phyloP scores from a whole-genome alignment of 1,284 basidiomycete genomes.

The Cryptococcus deneoformans region DNA sequence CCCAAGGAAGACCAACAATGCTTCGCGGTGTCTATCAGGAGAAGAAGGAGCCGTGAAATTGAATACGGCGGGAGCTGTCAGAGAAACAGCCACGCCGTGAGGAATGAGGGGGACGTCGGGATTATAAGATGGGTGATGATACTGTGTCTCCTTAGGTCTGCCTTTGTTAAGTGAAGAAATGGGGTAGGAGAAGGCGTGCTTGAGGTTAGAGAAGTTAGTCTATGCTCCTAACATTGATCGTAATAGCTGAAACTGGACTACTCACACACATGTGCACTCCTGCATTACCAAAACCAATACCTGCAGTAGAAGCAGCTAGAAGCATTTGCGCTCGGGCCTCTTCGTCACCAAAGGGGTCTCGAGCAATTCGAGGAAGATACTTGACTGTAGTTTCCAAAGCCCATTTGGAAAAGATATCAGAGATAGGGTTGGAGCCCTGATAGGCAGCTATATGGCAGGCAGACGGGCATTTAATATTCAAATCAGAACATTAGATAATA shows the following conservation, averaged over 20 bases:
- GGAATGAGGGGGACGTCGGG: constrained; percentile 86
- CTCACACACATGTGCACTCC: constrained; percentile 76
- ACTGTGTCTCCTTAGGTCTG: constrained; percentile 76
- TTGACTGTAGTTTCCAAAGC: constrained; percentile 87
- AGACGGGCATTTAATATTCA: not conserved
- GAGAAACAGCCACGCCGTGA: constrained; percentile 81
- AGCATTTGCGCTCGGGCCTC: constrained; percentile 92
- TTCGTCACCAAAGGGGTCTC: constrained; percentile 66
- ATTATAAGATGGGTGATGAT: constrained; percentile 69
- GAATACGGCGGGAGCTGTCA: constrained; percentile 88
- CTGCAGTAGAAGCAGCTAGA: constrained; percentile 63
- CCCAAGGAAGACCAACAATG: constrained; percentile 75
- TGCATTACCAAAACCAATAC: constrained; percentile 92
- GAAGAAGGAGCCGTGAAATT: constrained; percentile 89
- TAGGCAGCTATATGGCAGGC: constrained; percentile 58
- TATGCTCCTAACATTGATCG: too few species aligned
- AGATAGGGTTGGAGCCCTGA: constrained; percentile 93
- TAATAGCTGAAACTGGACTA: not conserved
- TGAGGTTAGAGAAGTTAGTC: not conserved
- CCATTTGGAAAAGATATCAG: constrained; percentile 95
- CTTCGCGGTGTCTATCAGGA: constrained; percentile 85
- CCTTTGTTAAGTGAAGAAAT: constrained; percentile 95
- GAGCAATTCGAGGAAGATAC: constrained; percentile 82
- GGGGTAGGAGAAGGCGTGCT: constrained; percentile 45
- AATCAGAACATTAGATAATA: not conserved